Evolutionary conservation across 176 grass and related monocot genomes (phyloP).

Genomic region (Lolium rigidum): DNA sequence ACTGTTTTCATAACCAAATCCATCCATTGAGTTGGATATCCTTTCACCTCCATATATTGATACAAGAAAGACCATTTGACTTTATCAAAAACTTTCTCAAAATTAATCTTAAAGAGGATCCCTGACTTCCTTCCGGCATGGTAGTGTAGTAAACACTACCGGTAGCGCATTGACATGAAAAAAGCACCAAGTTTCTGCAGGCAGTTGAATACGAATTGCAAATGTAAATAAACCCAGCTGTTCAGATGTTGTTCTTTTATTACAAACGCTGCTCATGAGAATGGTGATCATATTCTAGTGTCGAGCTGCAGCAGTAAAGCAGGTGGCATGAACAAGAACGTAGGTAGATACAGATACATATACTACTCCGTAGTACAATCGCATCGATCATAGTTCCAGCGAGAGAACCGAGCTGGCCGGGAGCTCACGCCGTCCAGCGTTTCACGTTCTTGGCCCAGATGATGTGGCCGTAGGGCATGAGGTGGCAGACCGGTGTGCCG

Average conservation of each 20-base stretch:
- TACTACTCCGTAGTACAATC: neutral
- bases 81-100: too few relatives aligned
- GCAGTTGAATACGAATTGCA: neutral
- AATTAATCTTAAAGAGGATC: too few relatives aligned
- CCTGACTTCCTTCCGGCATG: neutral
- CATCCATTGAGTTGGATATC: too few relatives aligned
- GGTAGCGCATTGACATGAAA: too few relatives aligned
- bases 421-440: constrained; percentile 13
- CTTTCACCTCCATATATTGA: too few relatives aligned
- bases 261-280: neutral
- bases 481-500: constrained; percentile 50
- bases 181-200: neutral
- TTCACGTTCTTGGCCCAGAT: constrained; percentile 52
- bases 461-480: constrained; percentile 62
- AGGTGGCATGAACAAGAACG: constrained; percentile 17
- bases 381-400: neutral
- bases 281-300: neutral
- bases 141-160: too few relatives aligned
- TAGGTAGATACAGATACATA: neutral
- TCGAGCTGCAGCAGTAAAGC: constrained; percentile 11
- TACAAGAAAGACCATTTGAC: too few relatives aligned
- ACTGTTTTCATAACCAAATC: too few relatives aligned
- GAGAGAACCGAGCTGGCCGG: neutral
- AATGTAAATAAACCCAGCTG: neutral
- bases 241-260: constrained; percentile 29